Evolutionary conservation across 208 protist species (phyloP), one percentile per base, ranked within the genome.

Genomic region (Leishmania lainsoni): DNA sequence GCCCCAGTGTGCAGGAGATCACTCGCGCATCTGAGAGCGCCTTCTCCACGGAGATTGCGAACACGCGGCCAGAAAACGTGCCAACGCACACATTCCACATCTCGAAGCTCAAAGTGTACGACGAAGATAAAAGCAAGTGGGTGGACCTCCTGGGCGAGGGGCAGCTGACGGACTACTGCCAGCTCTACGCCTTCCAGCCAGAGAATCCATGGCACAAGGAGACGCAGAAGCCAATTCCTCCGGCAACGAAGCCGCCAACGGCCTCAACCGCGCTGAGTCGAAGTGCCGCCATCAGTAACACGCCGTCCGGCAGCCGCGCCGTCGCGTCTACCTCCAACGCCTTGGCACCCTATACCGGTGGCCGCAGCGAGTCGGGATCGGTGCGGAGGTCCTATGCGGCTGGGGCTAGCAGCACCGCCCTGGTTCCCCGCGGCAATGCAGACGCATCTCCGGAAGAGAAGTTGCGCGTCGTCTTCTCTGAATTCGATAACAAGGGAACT

Each of bases 131-230:
- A 78, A 93, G 90, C 78, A 94, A 94, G 86, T 98, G 95, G 95
- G 90, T 96, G 10, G 94, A 97, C 81, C 83, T 98, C 54, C 63
- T 87, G 16, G 86, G 89, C n/a, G 94, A 96, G 49, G 87, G 81
- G 17, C 94, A 97, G 87, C 87, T 98, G 51, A 45, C 87, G 14
- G 89, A 95, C 83, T 96, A 94, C 78, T 94, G 91, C 80, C 95
- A 98, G 87, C 81, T 98, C 52, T 97, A 98, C 79, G 94, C 92
- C 79, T 98, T 97, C 85, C 95, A 98, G 78, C 89, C 92, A 29
- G 92, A 95, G 72, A 98, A 96, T 83, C 87, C 87, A 51, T 98
- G 94, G 94, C 95, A 98, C 89, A 98, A 96, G 90, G 94, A 98
- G 76, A 94, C 91, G 42, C 89, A 92, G 81, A 96, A 96, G 81